These are phyloP conservation scores for Neurospora tetraspora DNA, from an alignment of 495 filamentous ascomycete genomes.

Conservation along the genomic window DNA sequence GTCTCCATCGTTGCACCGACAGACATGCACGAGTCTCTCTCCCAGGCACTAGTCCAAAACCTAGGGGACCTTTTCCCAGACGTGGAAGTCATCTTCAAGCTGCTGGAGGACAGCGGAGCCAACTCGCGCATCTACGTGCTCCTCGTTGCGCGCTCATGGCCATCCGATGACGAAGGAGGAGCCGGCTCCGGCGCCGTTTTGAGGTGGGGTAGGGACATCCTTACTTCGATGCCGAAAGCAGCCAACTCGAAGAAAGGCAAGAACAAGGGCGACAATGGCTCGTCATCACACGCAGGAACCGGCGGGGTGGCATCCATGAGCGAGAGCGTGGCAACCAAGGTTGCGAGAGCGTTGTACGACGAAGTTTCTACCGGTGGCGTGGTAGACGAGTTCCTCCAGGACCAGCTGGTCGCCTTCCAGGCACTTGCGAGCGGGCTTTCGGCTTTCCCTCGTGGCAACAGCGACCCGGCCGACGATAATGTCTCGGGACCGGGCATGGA, in stretches of 20 bases:
- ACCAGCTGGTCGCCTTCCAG: conserved; percentile 77
- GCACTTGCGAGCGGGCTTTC: conserved; percentile 52
- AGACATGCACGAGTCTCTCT: conserved; percentile 31
- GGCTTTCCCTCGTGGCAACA: conserved; percentile 19
- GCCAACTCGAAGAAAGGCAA: conserved; percentile 29
- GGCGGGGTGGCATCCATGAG: conserved; percentile 14
- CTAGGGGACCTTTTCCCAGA: conserved; percentile 30
- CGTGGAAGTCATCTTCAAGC: conserved; percentile 39
- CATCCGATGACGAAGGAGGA: not conserved
- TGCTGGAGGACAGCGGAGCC: conserved; percentile 49
- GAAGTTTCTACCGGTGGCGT: conserved; percentile 46
- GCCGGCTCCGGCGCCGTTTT: conserved; percentile 26
- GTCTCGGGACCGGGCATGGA: conserved; percentile 6
- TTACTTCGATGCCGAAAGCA: conserved; percentile 43
- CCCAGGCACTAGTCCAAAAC: conserved; percentile 25
- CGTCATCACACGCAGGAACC: not conserved
- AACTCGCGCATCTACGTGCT: conserved; percentile 59
- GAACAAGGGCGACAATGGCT: not conserved
- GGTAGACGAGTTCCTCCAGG: conserved; percentile 65
- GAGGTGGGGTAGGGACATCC: conserved; percentile 56
- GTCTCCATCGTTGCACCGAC: conserved; percentile 47
- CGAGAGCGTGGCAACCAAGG: conserved; percentile 32
- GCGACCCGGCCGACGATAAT: conserved; percentile 8
- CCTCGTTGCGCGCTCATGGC: conserved; percentile 54
- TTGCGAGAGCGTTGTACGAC: conserved; percentile 46